Base-by-base conservation (phyloP, 1,284 basidiomycete genomes). In the Tilletiopsis washingtonensis region DNA sequence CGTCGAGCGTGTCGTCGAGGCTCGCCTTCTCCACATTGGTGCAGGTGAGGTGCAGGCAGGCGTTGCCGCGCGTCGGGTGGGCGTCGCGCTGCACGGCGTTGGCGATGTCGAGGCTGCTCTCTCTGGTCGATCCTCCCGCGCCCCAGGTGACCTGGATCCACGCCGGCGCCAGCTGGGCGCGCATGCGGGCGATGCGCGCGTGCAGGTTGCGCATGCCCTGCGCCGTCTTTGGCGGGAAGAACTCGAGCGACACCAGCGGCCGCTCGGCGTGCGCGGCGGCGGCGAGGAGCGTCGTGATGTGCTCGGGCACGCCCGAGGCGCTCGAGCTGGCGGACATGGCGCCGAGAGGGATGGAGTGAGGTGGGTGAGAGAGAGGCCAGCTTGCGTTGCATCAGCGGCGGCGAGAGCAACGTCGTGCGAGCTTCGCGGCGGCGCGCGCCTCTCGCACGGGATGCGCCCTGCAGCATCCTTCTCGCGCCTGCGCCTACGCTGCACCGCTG, bases 31-130 rank as follows among this genome's bases (percentile, higher is more conserved):
- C 88, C 57, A 85, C 81, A 74, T 98, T 98, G 19, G 94, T 98
- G 77, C 94, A 99, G 15, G 94, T 98, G 59, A 99, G 74, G 78
- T 99, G 94, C 64, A 99, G 77, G 54, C 97, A 82, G 88, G 69
- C 91, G 2, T 91, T 91, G 72, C 85, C 82, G 46, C n/a, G 17
- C 17, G 12, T 12, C 17, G 12, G 32, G n/a, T n/a, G n/a, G n/a
- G n/a, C n/a, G n/a, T n/a, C n/a, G n/a, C n/a, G n/a, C 38, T 71
- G 66, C 34, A 71, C 62, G 5, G 68, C 59, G 11, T 51, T 61
- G 3, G 74, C 74, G 11, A 99, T 81, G 63, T 93, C 90, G 43
- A 98, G 77, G 67, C 84, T 89, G 43, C 86, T 81, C 27, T 91
- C 86, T 56, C 83, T 87, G 0, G 94, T 98, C 5, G 84, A 83